A percentile compares a stretch with the other conserved stretches of the same genome.
These are phyloP conservation scores for Corrigiola litoralis DNA, from an alignment of 179 eudicot genomes.

Conservation along the genomic window DNA sequence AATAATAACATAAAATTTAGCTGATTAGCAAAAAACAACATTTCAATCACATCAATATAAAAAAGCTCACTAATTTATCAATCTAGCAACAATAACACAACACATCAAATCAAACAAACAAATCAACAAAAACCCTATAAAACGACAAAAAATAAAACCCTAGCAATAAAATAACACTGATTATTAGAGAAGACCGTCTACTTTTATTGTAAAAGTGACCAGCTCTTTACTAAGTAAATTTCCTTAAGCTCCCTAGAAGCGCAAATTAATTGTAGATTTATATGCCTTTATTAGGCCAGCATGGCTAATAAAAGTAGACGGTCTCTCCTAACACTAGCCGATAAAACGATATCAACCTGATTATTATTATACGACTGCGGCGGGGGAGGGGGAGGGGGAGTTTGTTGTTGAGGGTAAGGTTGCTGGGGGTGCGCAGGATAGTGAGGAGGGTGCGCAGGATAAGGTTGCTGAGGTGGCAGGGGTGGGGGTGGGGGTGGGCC, in stretches of 20 bases:
- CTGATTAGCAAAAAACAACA: too few species aligned
- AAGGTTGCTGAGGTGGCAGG: constrained; percentile 26
- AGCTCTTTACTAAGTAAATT: too few species aligned
- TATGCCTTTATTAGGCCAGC: too few species aligned
- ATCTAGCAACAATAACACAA: not conserved
- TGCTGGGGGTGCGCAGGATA: constrained; percentile 32
- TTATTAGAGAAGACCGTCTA: too few species aligned
- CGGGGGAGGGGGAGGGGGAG: constrained; percentile 33
- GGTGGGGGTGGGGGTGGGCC: constrained; percentile 35
- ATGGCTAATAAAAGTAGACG: too few species aligned
- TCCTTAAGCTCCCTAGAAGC: too few species aligned
- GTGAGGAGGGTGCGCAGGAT: constrained; percentile 28
- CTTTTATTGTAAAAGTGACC: too few species aligned
- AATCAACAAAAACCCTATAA: not conserved
- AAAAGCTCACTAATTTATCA: not conserved
- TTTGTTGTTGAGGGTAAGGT: constrained; percentile 36
- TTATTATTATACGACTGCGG: constrained; percentile 30
- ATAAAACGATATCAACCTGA: constrained; percentile 21
- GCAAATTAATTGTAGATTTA: too few species aligned
- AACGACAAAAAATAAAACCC: not conserved
- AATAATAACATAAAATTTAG: too few species aligned
- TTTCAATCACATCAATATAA: too few species aligned
- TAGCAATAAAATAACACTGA: not conserved
- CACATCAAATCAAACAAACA: not conserved
- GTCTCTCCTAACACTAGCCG: too few species aligned